Percentiles rank a stretch among this genome's conserved stretches.
phyloP scores from a whole-genome alignment of 495 filamentous ascomycete genomes.

The Usnea hakonensis region DNA sequence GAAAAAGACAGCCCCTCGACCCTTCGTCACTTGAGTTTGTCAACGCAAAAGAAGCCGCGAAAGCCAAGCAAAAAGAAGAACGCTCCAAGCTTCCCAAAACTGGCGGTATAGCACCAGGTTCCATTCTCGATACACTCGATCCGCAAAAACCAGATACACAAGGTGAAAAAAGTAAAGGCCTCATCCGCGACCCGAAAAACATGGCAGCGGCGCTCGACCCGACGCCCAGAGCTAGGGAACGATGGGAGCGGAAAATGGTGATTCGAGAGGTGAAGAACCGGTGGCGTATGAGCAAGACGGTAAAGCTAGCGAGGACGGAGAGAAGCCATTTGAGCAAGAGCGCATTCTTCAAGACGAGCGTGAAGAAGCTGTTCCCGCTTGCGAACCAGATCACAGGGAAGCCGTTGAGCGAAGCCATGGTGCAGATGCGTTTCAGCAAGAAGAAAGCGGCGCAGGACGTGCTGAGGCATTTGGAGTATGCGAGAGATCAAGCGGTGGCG shows the following conservation, averaged over 20 bases:
- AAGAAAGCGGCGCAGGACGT: constrained; percentile 88
- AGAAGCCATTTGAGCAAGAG: constrained; percentile 55
- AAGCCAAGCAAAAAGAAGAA: constrained; percentile 17
- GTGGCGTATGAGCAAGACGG: constrained; percentile 55
- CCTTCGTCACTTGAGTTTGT: constrained; percentile 6
- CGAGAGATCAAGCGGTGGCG: constrained; percentile 69
- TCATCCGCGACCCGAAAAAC: constrained; percentile 38
- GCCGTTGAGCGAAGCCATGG: constrained; percentile 81
- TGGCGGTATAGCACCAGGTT: constrained; percentile 38
- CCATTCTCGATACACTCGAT: constrained; percentile 57
- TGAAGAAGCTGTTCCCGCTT: constrained; percentile 81
- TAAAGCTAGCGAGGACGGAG: constrained; percentile 66
- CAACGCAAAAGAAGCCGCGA: neutral
- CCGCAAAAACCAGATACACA: neutral
- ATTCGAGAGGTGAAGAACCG: constrained; percentile 59
- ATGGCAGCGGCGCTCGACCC: constrained; percentile 59
- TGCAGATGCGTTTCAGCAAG: constrained; percentile 91
- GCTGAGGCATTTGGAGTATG: constrained; percentile 62
- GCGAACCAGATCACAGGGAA: constrained; percentile 86
- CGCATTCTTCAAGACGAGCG: constrained; percentile 62
- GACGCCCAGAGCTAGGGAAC: constrained; percentile 51
- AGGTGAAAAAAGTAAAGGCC: neutral
- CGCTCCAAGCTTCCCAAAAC: constrained; percentile 22
- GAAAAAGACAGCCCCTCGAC: constrained; percentile 28
- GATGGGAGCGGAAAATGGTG: constrained; percentile 79